Evolutionary conservation across 1,139 yeast genomes (phyloP), one percentile per base, ranked within the genome.

Genomic region (Ogataea hybrid): DNA sequence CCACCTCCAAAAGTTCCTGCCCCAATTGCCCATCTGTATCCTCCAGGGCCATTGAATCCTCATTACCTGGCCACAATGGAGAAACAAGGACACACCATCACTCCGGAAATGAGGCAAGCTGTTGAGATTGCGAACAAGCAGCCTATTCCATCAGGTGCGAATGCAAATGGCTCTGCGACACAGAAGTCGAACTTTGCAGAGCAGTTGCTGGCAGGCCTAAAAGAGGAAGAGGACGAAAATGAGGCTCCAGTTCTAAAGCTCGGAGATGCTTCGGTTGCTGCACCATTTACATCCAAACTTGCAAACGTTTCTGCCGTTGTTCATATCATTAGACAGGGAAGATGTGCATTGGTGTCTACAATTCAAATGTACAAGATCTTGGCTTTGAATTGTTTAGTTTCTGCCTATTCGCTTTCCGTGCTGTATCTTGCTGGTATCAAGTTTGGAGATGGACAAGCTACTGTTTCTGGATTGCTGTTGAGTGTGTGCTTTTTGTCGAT

Each of bases 181-280:
- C 39, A 37, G 14, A 75, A 77, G 21, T 69, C 77, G 40, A 79
- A 77, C 41, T 65, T 90, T 56, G 92, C 96, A 35, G 92, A 86
- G 53, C 75, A 84, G 54, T 68, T 90, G 52, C 70, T 89, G 67
- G 73, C 79, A 46, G 79, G 87, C 47, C 67, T 87, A 63, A 78
- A 80, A 55, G 84, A 79, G 44, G 32, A 50, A 31, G 63, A 61
- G 43, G 89, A 80, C 52, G 85, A 75, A 23, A 92, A 82, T 43
- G 97, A 90, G 54, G 95, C 94, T 0, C 98, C 99, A 45, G 81
- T 86, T 36, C 76, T 92, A 68, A 94, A 92, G 64, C 74, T 92
- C 44, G 99, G 99, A 58, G 99, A 92, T 69, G 99, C 99, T 8
- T 90, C 97, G 21, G 96, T 94, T 57, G 99, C 99, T 44, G 99